These are phyloP conservation scores for Fraxinus anomala DNA, from an alignment of 257 asterid genomes.

Conservation along the genomic window DNA sequence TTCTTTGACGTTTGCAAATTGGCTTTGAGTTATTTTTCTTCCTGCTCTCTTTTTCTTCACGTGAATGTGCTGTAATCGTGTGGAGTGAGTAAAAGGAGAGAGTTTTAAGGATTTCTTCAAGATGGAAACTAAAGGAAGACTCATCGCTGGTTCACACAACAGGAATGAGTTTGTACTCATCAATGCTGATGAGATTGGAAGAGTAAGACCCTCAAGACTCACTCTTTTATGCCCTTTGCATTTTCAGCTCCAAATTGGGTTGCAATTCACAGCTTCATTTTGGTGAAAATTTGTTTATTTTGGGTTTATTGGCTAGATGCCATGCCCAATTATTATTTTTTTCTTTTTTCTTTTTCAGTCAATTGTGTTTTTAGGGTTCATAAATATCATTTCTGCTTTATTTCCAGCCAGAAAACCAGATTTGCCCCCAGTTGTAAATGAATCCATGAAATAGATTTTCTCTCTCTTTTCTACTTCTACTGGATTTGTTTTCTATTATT, in stretches of 20 bases:
- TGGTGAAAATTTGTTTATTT: not conserved
- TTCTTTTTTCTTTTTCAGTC: not conserved
- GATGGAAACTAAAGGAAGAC: constrained; percentile 95
- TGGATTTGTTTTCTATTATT: not conserved
- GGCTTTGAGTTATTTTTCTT: constrained; percentile 30
- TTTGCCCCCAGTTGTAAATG: constrained; percentile 6
- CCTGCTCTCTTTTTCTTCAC: constrained; percentile 37
- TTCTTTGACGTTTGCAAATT: constrained; percentile 27
- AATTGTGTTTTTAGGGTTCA: constrained; percentile 25
- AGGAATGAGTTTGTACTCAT: constrained; percentile 92
- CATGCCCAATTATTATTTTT: constrained; percentile 25
- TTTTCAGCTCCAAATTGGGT: constrained; percentile 18
- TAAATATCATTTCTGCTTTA: constrained; percentile 23
- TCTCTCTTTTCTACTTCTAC: not conserved
- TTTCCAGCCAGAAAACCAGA: constrained; percentile 24
- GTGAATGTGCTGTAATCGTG: constrained; percentile 18
- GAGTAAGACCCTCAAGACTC: constrained; percentile 46
- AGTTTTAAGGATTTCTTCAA: constrained; percentile 17
- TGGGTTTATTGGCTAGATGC: constrained; percentile 16
- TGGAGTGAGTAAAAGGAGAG: constrained; percentile 22
- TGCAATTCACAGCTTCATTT: not conserved
- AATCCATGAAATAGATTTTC: not conserved
- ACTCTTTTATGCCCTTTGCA: constrained; percentile 11
- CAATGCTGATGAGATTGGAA: constrained; percentile 98
- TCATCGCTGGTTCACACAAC: constrained; percentile 95